These are phyloP conservation scores for Phytophthora sp. DNA, from an alignment of 352 stramenopile genomes.

Conservation along the genomic window DNA sequence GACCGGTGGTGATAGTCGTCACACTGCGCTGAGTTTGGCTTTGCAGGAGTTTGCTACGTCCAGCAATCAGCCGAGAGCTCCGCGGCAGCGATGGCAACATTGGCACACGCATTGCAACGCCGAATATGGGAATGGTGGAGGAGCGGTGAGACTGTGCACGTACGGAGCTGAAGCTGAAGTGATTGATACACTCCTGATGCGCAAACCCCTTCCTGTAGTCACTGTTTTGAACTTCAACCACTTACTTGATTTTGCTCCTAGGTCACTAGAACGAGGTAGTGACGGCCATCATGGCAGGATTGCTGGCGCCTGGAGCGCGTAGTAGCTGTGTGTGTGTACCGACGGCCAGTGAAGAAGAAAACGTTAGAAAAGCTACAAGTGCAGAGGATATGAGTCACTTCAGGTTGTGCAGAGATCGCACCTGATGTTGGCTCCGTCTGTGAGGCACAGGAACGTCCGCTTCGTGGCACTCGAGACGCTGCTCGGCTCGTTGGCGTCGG, in stretches of 20 bases:
- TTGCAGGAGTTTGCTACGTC: slow-evolving; percentile 1
- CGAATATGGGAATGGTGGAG: not conserved
- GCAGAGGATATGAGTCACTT: not conserved
- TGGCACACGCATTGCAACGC: slow-evolving; percentile 1
- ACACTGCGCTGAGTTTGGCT: slow-evolving; percentile 27
- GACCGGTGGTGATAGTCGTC: slow-evolving; percentile 37
- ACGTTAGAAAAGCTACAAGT: not conserved
- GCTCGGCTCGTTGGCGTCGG: slow-evolving; percentile 20
- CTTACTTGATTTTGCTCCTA: not conserved
- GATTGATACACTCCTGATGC: slow-evolving; percentile 18
- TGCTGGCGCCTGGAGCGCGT: slow-evolving; percentile 38
- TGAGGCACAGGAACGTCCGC: slow-evolving; percentile 53
- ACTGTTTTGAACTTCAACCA: slow-evolving; percentile 38
- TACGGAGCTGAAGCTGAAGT: slow-evolving; percentile 19
- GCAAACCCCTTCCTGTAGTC: slow-evolving; percentile 24
- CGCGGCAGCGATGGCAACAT: slow-evolving; percentile 4
- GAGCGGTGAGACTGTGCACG: not conserved
- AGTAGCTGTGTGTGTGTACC: slow-evolving; percentile 42
- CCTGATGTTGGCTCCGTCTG: slow-evolving; percentile 57
- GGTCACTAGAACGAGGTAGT: slow-evolving; percentile 18
- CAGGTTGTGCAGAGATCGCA: slow-evolving; percentile 6
- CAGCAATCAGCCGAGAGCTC: slow-evolving; percentile 13
- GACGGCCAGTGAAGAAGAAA: not conserved
- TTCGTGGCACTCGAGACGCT: slow-evolving; percentile 1
- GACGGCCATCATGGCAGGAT: slow-evolving; percentile 16